phyloP scores from a whole-genome alignment of 768 basidiomycete species.

The Termitomyces sp. region DNA sequence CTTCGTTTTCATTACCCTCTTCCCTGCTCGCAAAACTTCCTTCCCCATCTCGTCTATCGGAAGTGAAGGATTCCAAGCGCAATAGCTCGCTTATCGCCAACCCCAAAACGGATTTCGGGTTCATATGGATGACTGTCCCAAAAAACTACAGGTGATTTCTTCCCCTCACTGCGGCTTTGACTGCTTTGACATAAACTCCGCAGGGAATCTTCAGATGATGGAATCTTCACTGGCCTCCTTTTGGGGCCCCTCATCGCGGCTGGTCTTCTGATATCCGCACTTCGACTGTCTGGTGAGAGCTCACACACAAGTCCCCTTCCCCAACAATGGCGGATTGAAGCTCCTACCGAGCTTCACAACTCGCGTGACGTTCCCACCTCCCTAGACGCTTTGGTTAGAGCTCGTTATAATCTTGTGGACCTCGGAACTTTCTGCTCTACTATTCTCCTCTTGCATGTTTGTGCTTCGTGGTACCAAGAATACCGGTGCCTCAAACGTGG shows the following conservation, averaged over 20 bases:
- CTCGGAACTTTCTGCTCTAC: constrained; percentile 77
- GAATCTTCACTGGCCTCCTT: constrained; percentile 78
- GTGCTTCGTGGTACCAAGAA: constrained; percentile 75
- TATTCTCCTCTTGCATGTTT: constrained; percentile 74
- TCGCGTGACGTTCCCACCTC: constrained; percentile 36
- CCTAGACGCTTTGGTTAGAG: constrained; percentile 51
- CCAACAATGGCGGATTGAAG: constrained; percentile 73
- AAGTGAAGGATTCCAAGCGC: constrained; percentile 44
- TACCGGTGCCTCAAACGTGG: constrained; percentile 34
- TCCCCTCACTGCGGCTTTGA: background rate
- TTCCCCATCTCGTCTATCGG: constrained; percentile 34
- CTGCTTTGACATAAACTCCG: constrained; percentile 3
- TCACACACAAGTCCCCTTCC: constrained; percentile 36
- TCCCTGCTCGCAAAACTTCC: constrained; percentile 16
- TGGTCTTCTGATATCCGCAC: constrained; percentile 55
- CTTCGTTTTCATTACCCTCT: constrained; percentile 8
- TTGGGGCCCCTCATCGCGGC: constrained; percentile 78
- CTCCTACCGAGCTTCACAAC: constrained; percentile 51
- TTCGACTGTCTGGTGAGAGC: constrained; percentile 25
- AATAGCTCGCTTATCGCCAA: constrained; percentile 17
- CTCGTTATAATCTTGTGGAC: constrained; percentile 74
- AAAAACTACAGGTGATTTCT: constrained; percentile 73
- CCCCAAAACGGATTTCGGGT: constrained; percentile 54
- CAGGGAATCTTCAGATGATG: constrained; percentile 83
- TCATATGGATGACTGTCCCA: constrained; percentile 87